Evolutionary conservation across 108 stramenopile genomes (phyloP), one percentile per base, ranked within the genome.

Genomic region (Skeletonema tropicum): DNA sequence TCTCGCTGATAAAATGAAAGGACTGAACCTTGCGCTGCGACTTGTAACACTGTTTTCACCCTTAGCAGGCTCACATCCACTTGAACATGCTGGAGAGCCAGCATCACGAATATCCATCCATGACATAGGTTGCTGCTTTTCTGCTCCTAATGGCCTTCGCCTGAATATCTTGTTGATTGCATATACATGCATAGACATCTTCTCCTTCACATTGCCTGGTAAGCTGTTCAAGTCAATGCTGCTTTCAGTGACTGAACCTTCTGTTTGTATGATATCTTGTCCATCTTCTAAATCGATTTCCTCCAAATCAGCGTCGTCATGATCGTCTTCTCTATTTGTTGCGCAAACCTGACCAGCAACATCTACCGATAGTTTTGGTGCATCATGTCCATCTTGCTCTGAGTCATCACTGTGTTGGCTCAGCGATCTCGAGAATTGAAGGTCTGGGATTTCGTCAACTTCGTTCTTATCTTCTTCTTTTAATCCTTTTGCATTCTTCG

Each of bases 221-320:
- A 45, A 45, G 10, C 23, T 55, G 52, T 55, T 55, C 10, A 23
- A 21, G 9, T 23, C 52, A 55, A 55, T 17, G 23, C 52, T 55
- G 5, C 21, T 55, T 21, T 55, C 42, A 15, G 14, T 15, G 42
- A 45, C 42, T 45, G 42, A 45, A 45, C n/a, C 42, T 45, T 45
- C 42, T 45, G 42, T 5, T 45, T 45, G 42, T 45, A 38, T 55
- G 19, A 12, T 55, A 57, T 11, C 35, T 48, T 33, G 25, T 32
- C 68, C 68, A 17, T 21, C 57, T 58, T 69, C 68, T 57, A 69
- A 57, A 33, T 69, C 68, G 25, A 67, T 67, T 15, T 67, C 66
- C 19, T 25, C 33, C 26, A 69, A 21, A 17, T 38, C 68, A 58
- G 57, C 12, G 35, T 36, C 25, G 6, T 39, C 57, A 36, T 67